phyloP scores from a whole-genome alignment of 192 early-diverging fungal species.

The Backusella westeae region DNA sequence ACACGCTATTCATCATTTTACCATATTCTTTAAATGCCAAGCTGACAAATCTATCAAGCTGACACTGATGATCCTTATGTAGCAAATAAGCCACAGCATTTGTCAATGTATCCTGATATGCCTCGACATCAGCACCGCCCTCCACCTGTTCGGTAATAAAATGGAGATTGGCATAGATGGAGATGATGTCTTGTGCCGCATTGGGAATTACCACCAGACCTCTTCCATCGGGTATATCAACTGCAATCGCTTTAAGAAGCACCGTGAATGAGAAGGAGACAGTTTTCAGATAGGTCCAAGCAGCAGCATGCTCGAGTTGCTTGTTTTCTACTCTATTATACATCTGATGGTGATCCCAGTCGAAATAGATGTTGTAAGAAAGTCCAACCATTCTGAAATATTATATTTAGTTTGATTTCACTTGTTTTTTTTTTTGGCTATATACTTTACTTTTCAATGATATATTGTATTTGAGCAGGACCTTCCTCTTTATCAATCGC shows the following conservation, averaged over 20 bases:
- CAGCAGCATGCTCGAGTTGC: neutral
- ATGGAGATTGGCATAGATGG: conserved; percentile 47
- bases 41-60: conserved; percentile 19
- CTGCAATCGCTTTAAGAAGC: conserved; percentile 41
- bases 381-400: too few species aligned
- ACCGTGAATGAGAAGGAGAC: conserved; percentile 50
- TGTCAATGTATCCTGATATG: conserved; percentile 48
- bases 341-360: conserved; percentile 24
- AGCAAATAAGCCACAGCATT: conserved; percentile 40
- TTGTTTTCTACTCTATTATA: conserved; percentile 4
- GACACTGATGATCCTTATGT: conserved; percentile 18
- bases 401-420: neutral
- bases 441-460: conserved; percentile 4
- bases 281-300: conserved; percentile 50
- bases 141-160: conserved; percentile 48
- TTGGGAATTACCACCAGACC: conserved; percentile 9
- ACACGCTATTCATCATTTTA: neutral
- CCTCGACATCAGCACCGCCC: conserved; percentile 40
- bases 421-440: neutral
- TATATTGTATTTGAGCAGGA: neutral
- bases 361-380: conserved; percentile 21
- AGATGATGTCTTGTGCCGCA: conserved; percentile 32
- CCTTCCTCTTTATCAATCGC: conserved; percentile 5
- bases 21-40: conserved; percentile 31
- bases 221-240: conserved; percentile 21